Conservation (phyloP, 106 monocot species). For the Acorus calamus region DNA sequence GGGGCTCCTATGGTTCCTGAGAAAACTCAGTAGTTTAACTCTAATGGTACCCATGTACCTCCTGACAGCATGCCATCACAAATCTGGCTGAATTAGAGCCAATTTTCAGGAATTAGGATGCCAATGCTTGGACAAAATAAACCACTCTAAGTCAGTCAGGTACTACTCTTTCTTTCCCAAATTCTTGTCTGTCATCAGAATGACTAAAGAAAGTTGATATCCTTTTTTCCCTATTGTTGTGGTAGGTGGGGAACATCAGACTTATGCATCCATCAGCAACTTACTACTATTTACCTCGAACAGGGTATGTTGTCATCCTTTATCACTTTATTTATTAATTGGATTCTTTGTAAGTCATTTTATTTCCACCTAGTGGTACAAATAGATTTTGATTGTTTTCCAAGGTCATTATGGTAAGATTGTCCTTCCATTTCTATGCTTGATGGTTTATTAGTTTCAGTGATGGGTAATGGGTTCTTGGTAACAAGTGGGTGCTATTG, state of each 20-base stretch:
- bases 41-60: slow-evolving; percentile 17
- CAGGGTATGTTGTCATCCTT: slow-evolving; percentile 52
- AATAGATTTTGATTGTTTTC: too few relatives aligned
- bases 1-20: slow-evolving; percentile 16
- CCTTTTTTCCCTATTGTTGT: slow-evolving; percentile 8
- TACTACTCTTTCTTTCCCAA: slow-evolving; percentile 11
- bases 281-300: slow-evolving; percentile 28
- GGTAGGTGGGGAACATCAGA: slow-evolving; percentile 36
- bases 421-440: too few relatives aligned
- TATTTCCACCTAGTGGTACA: too few relatives aligned
- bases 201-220: too few relatives aligned
- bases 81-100: slow-evolving; percentile 29
- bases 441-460: too few relatives aligned
- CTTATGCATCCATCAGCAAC: slow-evolving; percentile 25
- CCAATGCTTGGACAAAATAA: slow-evolving; percentile 25
- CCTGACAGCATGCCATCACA: slow-evolving; percentile 25
- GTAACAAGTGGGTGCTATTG: too few relatives aligned
- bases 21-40: slow-evolving; percentile 10
- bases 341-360: too few relatives aligned
- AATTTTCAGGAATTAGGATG: slow-evolving; percentile 24
- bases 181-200: too few relatives aligned
- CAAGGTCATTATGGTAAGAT: too few relatives aligned
- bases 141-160: slow-evolving; percentile 36
- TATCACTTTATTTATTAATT: too few relatives aligned
- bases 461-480: too few relatives aligned